Evolutionary conservation across 352 stramenopile species (phyloP).

Genomic region (Phytophthora ohioensis): DNA sequence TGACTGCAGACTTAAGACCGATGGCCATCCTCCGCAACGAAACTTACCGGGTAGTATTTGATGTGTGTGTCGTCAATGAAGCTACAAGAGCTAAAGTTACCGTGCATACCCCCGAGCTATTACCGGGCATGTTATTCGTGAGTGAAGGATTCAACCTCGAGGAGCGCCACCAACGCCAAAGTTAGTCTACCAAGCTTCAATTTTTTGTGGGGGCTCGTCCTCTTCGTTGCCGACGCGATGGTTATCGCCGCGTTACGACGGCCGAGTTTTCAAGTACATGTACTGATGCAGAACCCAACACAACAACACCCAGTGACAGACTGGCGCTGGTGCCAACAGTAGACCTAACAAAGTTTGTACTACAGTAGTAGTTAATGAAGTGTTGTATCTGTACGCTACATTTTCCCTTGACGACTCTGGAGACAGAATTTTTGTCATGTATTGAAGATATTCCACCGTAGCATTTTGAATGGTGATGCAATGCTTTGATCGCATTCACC

Average conservation of each 20-base stretch:
- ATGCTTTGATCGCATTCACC: too few relatives aligned
- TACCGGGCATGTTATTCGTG: neutral
- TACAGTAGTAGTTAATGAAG: too few relatives aligned
- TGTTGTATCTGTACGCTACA: too few relatives aligned
- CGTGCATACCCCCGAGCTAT: neutral
- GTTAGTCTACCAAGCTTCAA: slow-evolving; percentile 67
- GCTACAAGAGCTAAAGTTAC: slow-evolving; percentile 25
- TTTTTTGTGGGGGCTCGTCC: slow-evolving; percentile 55
- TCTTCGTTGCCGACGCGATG: slow-evolving; percentile 23
- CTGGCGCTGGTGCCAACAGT: too few relatives aligned
- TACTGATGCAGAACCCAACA: neutral
- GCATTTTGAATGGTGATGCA: too few relatives aligned
- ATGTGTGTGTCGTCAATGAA: too few relatives aligned
- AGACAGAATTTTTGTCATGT: too few relatives aligned
- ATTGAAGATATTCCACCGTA: too few relatives aligned
- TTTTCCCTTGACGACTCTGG: too few relatives aligned
- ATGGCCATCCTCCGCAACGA: neutral
- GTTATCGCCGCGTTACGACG: neutral
- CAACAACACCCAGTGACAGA: neutral
- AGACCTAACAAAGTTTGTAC: too few relatives aligned
- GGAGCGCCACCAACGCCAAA: slow-evolving; percentile 40
- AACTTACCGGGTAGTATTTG: too few relatives aligned
- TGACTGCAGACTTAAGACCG: neutral
- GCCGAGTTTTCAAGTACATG: slow-evolving; percentile 26
- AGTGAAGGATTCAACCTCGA: slow-evolving; percentile 23